A percentile compares a stretch with the other conserved stretches of the same genome.
These are phyloP conservation scores for Canavalia ensiformis DNA, from an alignment of 306 rosid genomes.

Conservation along the genomic window DNA sequence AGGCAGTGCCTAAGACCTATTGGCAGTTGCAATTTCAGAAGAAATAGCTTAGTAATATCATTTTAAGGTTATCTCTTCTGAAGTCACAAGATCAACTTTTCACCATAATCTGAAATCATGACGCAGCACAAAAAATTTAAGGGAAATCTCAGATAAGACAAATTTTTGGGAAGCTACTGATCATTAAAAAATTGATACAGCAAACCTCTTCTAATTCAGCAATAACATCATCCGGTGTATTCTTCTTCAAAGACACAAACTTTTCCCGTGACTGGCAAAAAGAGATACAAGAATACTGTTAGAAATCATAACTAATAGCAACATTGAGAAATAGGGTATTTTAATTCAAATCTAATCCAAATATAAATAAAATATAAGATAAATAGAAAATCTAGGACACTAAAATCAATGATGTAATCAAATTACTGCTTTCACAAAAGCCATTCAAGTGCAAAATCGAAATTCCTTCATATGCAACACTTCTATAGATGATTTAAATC, in stretches of 20 bases:
- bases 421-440: slow-evolving; percentile 29
- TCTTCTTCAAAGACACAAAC: slow-evolving; percentile 92
- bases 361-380: slow-evolving; percentile 29
- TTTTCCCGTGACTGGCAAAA: slow-evolving; percentile 84
- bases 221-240: slow-evolving; percentile 83
- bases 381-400: slow-evolving; percentile 3
- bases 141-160: slow-evolving; percentile 17
- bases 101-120: slow-evolving; percentile 22
- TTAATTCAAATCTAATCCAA: slow-evolving; percentile 32
- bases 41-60: slow-evolving; percentile 21
- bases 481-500: slow-evolving; percentile 29
- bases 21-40: slow-evolving; percentile 17
- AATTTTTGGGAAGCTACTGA: slow-evolving; percentile 25
- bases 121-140: slow-evolving; percentile 17
- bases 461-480: slow-evolving; percentile 9
- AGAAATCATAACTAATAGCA: slow-evolving; percentile 32
- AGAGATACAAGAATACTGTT: slow-evolving; percentile 39
- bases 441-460: slow-evolving; percentile 7
- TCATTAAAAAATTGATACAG: slow-evolving; percentile 48
- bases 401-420: slow-evolving; percentile 37
- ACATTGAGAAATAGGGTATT: slow-evolving; percentile 22
- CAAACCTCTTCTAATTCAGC: slow-evolving; percentile 93
- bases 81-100: slow-evolving; percentile 3
- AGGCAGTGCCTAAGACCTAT: slow-evolving; percentile 1
- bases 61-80: slow-evolving; percentile 29